Base-by-base conservation (phyloP, 805 yeast genomes). In the Zygosaccharomyces rouxii region DNA sequence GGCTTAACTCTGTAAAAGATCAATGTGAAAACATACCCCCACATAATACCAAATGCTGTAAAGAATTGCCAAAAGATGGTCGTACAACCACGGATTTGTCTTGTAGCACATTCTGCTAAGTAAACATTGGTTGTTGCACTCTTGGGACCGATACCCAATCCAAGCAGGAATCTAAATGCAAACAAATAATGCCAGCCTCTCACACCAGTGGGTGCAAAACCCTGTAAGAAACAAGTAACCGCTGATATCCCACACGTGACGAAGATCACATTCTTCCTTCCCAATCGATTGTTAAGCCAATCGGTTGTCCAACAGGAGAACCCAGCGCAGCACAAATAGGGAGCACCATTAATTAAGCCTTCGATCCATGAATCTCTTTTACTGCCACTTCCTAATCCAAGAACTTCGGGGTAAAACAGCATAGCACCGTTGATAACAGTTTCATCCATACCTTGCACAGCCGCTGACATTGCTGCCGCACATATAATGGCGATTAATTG, bases 381-480 rank as follows among this genome's bases (percentile, higher is more conserved):
- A 39, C 74, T 71, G 18, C 65, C 73, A n/a, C 66, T 57, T n/a
- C 70, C 75, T 35, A 84, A 71, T 2, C 81, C 83, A 62, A 84
- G 73, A 22, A 70, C 75, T 1, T 55, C 47, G 2, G 86, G 86
- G 62, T 80, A 84, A 59, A 78, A 80, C 44, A 84, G 65, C 46
- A 77, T 72, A 6, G 89, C 89, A 55, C 90, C 90, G 57, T 83
- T 83, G 51, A 84, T 78, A 19, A 84, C 88, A 4, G 86, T 72
- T 64, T 84, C 88, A 67, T 84, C 89, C 83, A 84, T 83, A 64
- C 90, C 89, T 64, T 83, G 89, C 35, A 83, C 84, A 18, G 86
- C 86, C 18, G 89, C 90, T 45, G 86, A 84, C 78, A 83, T 75
- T 1, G 89, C 83, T n/a, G 84, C 81, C 55, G 82, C 75, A 11